Conservation (phyloP, 176 grass and related monocot species). For the Cenchrus americanus region DNA sequence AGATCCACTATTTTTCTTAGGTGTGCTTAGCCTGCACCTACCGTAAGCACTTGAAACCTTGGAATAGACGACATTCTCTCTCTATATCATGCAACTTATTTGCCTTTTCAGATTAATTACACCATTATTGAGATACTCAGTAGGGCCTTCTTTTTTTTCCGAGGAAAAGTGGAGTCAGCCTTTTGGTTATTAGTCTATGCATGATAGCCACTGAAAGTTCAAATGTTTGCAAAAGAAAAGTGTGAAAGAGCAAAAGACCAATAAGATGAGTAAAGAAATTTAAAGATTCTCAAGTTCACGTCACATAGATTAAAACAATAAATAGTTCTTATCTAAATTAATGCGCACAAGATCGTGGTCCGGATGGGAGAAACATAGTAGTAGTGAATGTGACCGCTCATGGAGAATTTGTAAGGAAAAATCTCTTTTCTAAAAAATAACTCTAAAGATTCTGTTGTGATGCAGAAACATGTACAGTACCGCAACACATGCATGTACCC, state of each 20-base stretch:
- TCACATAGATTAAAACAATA: slow-evolving; percentile 1
- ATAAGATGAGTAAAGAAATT: slow-evolving; percentile 13
- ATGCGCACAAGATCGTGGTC: background rate
- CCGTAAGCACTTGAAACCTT: background rate
- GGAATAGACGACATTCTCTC: background rate
- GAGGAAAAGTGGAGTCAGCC: background rate
- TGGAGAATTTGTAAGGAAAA: background rate
- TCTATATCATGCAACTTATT: background rate
- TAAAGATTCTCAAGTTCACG: slow-evolving; percentile 7
- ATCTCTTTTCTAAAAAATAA: slow-evolving; percentile 1
- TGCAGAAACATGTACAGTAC: background rate
- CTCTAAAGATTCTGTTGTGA: background rate
- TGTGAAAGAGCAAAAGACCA: slow-evolving; percentile 9
- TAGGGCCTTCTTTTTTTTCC: background rate
- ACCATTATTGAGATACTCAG: background rate
- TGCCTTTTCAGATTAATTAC: background rate
- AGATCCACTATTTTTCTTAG: background rate
- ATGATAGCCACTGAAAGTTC: slow-evolving; percentile 6
- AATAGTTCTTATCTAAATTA: background rate
- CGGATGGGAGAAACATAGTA: slow-evolving; percentile 3
- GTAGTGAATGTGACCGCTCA: slow-evolving; percentile 6
- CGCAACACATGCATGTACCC: background rate
- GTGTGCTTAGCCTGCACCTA: background rate
- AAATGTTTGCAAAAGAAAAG: slow-evolving; percentile 13
- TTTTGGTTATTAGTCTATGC: background rate